Percentiles rank a stretch among this genome's conserved stretches.
Conservation (phyloP, 2,329 filamentous ascomycete genomes). For the Alternaria hordeiaustralica region DNA sequence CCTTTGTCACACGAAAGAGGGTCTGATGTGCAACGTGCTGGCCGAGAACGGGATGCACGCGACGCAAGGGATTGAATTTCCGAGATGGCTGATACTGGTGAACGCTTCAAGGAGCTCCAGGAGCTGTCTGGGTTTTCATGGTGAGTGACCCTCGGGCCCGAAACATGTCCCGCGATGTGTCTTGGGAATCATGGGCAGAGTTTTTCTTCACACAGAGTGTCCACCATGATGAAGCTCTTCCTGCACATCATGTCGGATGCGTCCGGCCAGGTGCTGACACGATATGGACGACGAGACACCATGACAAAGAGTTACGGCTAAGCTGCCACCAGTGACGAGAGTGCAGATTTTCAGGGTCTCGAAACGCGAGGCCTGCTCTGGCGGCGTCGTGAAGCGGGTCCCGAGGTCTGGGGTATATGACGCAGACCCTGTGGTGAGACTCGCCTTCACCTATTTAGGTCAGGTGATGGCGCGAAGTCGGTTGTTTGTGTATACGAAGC, state of each 20-base stretch:
- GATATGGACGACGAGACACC: not conserved
- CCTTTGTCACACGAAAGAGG: slow-evolving; percentile 8
- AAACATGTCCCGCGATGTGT: slow-evolving; percentile 1
- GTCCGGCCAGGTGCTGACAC: slow-evolving; percentile 20
- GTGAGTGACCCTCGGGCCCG: slow-evolving; percentile 10
- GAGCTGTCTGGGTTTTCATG: slow-evolving; percentile 2
- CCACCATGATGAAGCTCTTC: slow-evolving; percentile 4
- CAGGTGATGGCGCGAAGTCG: slow-evolving; percentile 42
- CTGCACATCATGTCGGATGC: slow-evolving; percentile 19
- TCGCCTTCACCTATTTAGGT: slow-evolving; percentile 19
- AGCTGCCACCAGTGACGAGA: slow-evolving; percentile 19
- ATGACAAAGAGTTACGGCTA: slow-evolving; percentile 26
- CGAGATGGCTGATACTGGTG: not conserved
- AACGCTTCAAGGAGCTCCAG: slow-evolving; percentile 4
- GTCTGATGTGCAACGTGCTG: slow-evolving; percentile 8
- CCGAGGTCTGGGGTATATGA: slow-evolving; percentile 20
- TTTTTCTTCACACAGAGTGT: not conserved
- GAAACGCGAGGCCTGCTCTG: slow-evolving; percentile 36
- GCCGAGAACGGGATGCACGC: slow-evolving; percentile 2
- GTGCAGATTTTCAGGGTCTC: slow-evolving; percentile 37
- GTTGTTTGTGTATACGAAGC: slow-evolving; percentile 42
- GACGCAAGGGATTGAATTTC: not conserved
- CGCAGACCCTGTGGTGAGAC: slow-evolving; percentile 13
- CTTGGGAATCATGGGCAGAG: slow-evolving; percentile 1
- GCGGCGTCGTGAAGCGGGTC: slow-evolving; percentile 37